Evolutionary conservation across 768 basidiomycete genomes (phyloP).

Genomic region (Tephrocybe rancida): DNA sequence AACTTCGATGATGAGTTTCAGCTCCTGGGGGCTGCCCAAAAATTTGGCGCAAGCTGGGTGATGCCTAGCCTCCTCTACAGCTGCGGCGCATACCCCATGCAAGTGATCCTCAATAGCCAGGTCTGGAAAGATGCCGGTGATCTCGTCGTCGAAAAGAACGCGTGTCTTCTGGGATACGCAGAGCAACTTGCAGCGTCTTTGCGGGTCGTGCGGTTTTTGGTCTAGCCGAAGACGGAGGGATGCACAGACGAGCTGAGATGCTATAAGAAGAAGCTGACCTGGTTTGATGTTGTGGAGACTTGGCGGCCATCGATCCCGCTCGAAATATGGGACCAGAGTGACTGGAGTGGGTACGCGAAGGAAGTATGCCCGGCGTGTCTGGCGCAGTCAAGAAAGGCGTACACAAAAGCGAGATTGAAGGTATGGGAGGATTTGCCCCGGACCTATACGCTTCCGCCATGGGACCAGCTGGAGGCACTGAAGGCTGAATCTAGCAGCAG

Average conservation of each 20-base stretch:
- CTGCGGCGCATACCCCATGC: slow-evolving; percentile 19
- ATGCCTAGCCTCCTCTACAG: slow-evolving; percentile 22
- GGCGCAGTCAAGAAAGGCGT: slow-evolving; percentile 11
- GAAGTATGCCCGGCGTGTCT: slow-evolving; percentile 15
- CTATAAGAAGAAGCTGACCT: slow-evolving; percentile 9
- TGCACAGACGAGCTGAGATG: slow-evolving; percentile 8
- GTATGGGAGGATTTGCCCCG: slow-evolving; percentile 34
- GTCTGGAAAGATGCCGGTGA: slow-evolving; percentile 16
- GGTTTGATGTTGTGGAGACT: slow-evolving; percentile 16
- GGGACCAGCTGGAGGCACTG: slow-evolving; percentile 28
- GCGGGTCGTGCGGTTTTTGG: slow-evolving; percentile 14
- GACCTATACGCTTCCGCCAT: slow-evolving; percentile 30
- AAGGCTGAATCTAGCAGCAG: slow-evolving; percentile 6
- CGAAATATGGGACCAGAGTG: slow-evolving; percentile 18
- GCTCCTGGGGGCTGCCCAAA: slow-evolving; percentile 19
- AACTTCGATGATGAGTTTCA: slow-evolving; percentile 20
- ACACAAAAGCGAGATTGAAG: slow-evolving; percentile 21
- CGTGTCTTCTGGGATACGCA: slow-evolving; percentile 16
- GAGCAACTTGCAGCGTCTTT: slow-evolving; percentile 16
- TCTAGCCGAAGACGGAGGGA: slow-evolving; percentile 2
- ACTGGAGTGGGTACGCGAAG: slow-evolving; percentile 18
- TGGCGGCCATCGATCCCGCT: slow-evolving; percentile 18
- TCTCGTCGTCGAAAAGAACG: slow-evolving; percentile 13
- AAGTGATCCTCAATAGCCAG: slow-evolving; percentile 18
- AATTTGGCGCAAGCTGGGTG: slow-evolving; percentile 18